Evolutionary conservation across 305 asterid species (phyloP).

Genomic region (Withania somnifera): DNA sequence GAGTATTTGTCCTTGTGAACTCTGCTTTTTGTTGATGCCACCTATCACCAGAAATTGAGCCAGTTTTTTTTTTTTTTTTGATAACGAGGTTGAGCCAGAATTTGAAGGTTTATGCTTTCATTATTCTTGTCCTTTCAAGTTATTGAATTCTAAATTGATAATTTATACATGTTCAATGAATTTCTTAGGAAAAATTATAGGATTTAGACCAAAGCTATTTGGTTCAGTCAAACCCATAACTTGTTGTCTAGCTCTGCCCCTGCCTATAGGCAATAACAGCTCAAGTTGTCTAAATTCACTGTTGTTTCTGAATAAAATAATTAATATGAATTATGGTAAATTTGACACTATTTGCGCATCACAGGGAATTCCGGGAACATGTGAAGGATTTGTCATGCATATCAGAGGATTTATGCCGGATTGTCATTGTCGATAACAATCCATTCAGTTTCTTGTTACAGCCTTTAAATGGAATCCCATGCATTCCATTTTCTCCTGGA

Average conservation of each 20-base stretch:
- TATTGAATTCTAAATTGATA: no score
- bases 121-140: no score
- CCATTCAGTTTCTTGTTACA: conserved; percentile 93
- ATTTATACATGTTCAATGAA: no score
- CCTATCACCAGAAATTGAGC: background rate
- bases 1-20: background rate
- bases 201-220: background rate
- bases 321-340: background rate
- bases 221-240: background rate
- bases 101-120: no score
- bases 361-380: conserved; percentile 84
- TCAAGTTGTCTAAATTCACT: background rate
- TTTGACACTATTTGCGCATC: background rate
- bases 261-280: background rate
- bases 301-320: background rate
- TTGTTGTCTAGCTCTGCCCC: background rate
- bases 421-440: conserved; percentile 83
- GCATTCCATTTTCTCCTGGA: conserved; percentile 79
- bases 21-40: background rate
- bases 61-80: no score
- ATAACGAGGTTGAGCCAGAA: no score
- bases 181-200: no score
- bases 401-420: conserved; percentile 56
- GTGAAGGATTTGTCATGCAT: conserved; percentile 75
- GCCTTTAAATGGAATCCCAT: conserved; percentile 86